Percentiles rank a stretch among this genome's conserved stretches.
Conservation (phyloP, 768 basidiomycete species). For the Agrocybe praecox region DNA sequence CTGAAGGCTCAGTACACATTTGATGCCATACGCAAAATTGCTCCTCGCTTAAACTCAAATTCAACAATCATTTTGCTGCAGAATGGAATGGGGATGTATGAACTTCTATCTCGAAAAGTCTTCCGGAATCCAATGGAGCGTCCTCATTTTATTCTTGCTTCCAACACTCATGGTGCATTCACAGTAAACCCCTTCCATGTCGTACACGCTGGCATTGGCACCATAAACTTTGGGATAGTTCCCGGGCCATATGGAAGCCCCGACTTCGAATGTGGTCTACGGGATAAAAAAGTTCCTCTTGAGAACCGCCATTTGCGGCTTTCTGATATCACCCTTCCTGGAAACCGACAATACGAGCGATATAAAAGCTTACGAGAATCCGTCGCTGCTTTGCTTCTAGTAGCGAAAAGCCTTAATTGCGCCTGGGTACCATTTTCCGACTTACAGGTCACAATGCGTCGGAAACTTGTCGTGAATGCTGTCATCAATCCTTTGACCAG, state of each 20-base stretch:
- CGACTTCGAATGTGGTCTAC: slow-evolving; percentile 61
- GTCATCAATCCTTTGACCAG: slow-evolving; percentile 88
- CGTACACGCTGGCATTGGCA: slow-evolving; percentile 72
- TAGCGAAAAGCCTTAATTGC: slow-evolving; percentile 56
- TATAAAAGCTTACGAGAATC: slow-evolving; percentile 71
- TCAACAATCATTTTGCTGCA: slow-evolving; percentile 92
- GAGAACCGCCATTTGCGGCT: slow-evolving; percentile 47
- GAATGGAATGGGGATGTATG: slow-evolving; percentile 94
- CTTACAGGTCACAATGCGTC: slow-evolving; percentile 70
- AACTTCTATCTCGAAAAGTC: slow-evolving; percentile 63
- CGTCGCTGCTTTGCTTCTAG: slow-evolving; percentile 59
- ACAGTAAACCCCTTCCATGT: slow-evolving; percentile 51
- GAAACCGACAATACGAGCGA: slow-evolving; percentile 39
- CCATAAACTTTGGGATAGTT: slow-evolving; percentile 77
- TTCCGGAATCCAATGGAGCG: slow-evolving; percentile 75
- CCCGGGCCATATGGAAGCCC: slow-evolving; percentile 60
- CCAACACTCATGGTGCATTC: slow-evolving; percentile 82
- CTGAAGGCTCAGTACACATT: slow-evolving; percentile 76
- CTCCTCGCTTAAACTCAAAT: slow-evolving; percentile 59
- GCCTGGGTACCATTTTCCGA: slow-evolving; percentile 68
- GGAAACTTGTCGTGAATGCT: slow-evolving; percentile 81
- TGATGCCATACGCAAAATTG: slow-evolving; percentile 55
- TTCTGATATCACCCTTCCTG: slow-evolving; percentile 49
- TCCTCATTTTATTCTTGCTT: slow-evolving; percentile 85
- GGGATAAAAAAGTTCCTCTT: slow-evolving; percentile 31